phyloP scores from a whole-genome alignment of 2,329 filamentous ascomycete genomes.

The Boeremia lycopersici region DNA sequence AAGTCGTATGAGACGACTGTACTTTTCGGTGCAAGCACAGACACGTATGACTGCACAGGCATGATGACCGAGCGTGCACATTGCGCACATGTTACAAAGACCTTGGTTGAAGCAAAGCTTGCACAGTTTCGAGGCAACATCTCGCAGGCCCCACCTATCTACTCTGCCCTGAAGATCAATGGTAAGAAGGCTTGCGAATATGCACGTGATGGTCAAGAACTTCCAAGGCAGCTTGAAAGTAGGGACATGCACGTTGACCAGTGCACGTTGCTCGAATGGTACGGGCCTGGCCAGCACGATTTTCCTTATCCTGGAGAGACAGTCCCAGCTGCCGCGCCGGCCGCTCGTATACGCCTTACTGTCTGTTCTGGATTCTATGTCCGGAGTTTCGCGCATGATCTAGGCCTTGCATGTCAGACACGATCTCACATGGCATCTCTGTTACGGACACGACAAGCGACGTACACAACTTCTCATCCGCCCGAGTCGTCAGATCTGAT shows the following conservation, averaged over 20 bases:
- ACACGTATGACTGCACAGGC: constrained; percentile 38
- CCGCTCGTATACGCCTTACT: constrained; percentile 28
- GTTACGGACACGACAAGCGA: constrained; percentile 33
- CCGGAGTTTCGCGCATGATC: constrained; percentile 41
- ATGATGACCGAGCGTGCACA: constrained; percentile 18
- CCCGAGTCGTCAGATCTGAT: constrained; percentile 7
- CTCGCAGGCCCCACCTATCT: constrained; percentile 34
- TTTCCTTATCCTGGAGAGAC: constrained; percentile 21
- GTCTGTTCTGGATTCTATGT: constrained; percentile 43
- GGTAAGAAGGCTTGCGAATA: constrained; percentile 41
- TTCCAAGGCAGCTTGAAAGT: constrained; percentile 34
- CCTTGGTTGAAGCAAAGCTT: constrained; percentile 27
- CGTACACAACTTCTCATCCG: constrained; percentile 19
- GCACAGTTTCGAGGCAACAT: constrained; percentile 30
- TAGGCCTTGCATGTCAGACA: constrained; percentile 33
- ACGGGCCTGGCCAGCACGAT: constrained; percentile 24
- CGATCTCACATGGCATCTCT: constrained; percentile 34
- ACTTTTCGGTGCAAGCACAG: constrained; percentile 38
- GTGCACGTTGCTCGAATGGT: constrained; percentile 37
- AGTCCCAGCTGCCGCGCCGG: constrained; percentile 22
- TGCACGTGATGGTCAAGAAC: constrained; percentile 27
- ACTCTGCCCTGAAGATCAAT: constrained; percentile 39
- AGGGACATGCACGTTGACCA: constrained; percentile 38
- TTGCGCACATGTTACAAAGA: constrained; percentile 24
- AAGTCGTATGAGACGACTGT: constrained; percentile 41